A percentile compares a stretch with the other conserved stretches of the same genome.
These are phyloP conservation scores for Moesziomyces aphidis DNA, from an alignment of 1,284 basidiomycete species.

Conservation along the genomic window DNA sequence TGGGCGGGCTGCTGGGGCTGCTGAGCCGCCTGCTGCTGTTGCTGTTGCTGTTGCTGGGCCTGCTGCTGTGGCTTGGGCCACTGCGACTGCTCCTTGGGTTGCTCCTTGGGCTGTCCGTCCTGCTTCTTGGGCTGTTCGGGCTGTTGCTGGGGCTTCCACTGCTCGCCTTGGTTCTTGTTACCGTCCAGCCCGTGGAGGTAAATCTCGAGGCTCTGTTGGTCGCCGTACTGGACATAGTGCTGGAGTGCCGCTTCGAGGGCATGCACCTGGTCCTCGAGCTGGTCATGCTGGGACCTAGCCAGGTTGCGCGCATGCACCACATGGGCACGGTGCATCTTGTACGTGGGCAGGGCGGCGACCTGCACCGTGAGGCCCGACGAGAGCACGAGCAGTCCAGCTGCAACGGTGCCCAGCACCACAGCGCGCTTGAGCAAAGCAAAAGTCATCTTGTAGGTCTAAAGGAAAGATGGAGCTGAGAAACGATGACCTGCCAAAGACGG, in stretches of 20 bases:
- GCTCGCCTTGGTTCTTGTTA: background rate
- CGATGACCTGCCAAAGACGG: no score
- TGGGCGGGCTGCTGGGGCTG: no score
- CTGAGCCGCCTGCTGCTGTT: background rate
- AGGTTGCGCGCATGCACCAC: slow-evolving; percentile 1
- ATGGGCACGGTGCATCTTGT: background rate
- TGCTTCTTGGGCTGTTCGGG: background rate
- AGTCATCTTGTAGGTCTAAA: background rate
- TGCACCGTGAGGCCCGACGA: background rate
- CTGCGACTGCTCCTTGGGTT: slow-evolving; percentile 5
- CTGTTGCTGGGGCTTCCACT: slow-evolving; percentile 1
- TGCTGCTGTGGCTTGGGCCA: slow-evolving; percentile 2
- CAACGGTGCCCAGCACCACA: background rate
- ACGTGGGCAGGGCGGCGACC: background rate
- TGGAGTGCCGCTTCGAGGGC: slow-evolving; percentile 27
- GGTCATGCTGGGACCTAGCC: slow-evolving; percentile 18
- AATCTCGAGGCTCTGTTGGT: slow-evolving; percentile 16
- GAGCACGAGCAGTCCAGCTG: background rate
- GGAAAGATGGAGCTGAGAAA: no score
- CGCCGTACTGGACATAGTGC: slow-evolving; percentile 37
- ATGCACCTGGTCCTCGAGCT: slow-evolving; percentile 17
- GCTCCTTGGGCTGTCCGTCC: slow-evolving; percentile 6
- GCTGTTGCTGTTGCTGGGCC: slow-evolving; percentile 4
- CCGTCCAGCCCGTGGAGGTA: slow-evolving; percentile 10
- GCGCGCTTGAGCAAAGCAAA: background rate